A percentile compares a stretch with the other conserved stretches of the same genome.
These are phyloP conservation scores for Zygnema cylindricum DNA, from an alignment of 139 green algal species.

Conservation along the genomic window DNA sequence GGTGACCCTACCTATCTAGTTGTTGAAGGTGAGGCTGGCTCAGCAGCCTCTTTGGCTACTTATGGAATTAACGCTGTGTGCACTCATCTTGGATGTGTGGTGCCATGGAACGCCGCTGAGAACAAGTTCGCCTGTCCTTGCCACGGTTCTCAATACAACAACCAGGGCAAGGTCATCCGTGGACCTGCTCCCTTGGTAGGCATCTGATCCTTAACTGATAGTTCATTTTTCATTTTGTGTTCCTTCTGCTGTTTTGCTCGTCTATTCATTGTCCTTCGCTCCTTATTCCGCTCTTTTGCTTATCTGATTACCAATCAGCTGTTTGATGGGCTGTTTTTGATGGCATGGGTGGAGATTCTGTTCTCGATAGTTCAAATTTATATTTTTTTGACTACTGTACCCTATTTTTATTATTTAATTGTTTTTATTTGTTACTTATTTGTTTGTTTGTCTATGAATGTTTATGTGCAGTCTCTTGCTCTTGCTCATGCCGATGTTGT, in stretches of 20 bases:
- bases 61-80: slow-evolving; percentile 98
- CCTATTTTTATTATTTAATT: slow-evolving; percentile 1
- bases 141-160: slow-evolving; percentile 99
- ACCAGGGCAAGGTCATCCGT: slow-evolving; percentile 91
- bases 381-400: too few species aligned
- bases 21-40: slow-evolving; percentile 78
- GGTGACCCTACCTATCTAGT: slow-evolving; percentile 98
- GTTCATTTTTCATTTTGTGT: neutral
- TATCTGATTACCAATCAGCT: too few species aligned
- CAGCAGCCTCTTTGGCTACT: too few species aligned
- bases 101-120: slow-evolving; percentile 97
- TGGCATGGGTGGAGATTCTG: too few species aligned
- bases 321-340: too few species aligned
- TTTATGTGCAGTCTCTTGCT: slow-evolving; percentile 80
- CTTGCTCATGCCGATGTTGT: slow-evolving; percentile 86
- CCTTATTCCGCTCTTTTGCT: neutral
- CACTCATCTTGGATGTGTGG: slow-evolving; percentile 99
- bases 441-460: neutral
- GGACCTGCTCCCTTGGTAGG: slow-evolving; percentile 87
- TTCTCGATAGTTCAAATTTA: too few species aligned
- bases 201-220: neutral
- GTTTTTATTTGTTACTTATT: neutral
- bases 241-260: neutral
- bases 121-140: slow-evolving; percentile 99
- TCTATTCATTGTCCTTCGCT: neutral